phyloP scores from a whole-genome alignment of 139 green algal species.

The Gonium pectorale region DNA sequence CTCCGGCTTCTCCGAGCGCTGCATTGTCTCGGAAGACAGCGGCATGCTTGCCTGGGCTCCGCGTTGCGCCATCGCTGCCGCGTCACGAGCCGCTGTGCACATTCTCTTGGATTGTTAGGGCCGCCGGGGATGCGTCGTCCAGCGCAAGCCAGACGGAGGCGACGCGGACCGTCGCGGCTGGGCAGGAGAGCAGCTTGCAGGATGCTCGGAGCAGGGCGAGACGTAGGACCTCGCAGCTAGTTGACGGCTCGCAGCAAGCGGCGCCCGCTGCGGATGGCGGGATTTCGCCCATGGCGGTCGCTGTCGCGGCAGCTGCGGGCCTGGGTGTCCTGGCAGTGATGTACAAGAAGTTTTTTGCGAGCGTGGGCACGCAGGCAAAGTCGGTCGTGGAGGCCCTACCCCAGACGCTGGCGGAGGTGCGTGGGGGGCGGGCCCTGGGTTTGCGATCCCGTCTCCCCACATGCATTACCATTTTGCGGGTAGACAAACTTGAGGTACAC shows the following conservation, averaged over 20 bases:
- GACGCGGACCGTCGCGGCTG: not conserved
- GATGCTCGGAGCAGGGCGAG: slow-evolving; percentile 5
- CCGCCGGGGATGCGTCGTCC: not conserved
- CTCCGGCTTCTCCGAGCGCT: not conserved
- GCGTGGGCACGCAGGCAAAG: not conserved
- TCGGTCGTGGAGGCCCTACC: slow-evolving; percentile 16
- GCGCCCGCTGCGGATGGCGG: not conserved
- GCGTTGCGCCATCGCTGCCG: not conserved
- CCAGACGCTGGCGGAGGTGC: slow-evolving; percentile 1
- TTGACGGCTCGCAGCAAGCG: not conserved
- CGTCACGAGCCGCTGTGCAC: not conserved
- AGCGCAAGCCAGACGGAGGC: not conserved
- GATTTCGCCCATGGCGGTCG: not conserved
- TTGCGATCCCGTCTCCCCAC: too few species aligned
- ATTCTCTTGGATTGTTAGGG: not conserved
- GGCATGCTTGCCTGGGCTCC: not conserved
- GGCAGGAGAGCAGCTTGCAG: not conserved
- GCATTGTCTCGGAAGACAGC: not conserved
- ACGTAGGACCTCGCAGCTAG: not conserved
- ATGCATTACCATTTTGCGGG: too few species aligned
- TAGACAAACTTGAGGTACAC: too few species aligned
- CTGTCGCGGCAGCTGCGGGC: slow-evolving; percentile 25
- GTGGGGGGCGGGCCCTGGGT: too few species aligned
- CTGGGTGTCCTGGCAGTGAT: slow-evolving; percentile 37
- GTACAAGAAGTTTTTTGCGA: slow-evolving; percentile 53